Conservation (phyloP, 768 basidiomycete genomes). For the Podaxis sp. region DNA sequence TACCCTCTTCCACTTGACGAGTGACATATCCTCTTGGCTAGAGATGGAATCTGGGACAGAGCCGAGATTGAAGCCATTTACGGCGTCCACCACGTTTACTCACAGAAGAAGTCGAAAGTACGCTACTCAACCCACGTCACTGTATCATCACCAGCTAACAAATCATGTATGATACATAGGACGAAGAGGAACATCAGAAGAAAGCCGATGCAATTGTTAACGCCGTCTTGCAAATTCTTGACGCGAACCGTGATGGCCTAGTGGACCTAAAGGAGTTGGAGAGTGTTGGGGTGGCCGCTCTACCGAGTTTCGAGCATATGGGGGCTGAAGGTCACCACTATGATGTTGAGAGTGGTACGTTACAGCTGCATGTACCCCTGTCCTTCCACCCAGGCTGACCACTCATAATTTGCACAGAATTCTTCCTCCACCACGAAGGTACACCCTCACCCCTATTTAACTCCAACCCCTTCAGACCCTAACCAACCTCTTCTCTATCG, state of each 20-base stretch:
- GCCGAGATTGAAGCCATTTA: slow-evolving; percentile 96
- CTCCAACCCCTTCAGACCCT: background rate
- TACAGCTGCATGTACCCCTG: background rate
- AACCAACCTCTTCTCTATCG: background rate
- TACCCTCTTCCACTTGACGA: background rate
- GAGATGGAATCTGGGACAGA: slow-evolving; percentile 79
- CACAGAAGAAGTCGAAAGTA: slow-evolving; percentile 77
- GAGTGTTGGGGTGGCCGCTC: slow-evolving; percentile 65
- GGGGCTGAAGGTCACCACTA: slow-evolving; percentile 95
- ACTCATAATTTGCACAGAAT: slow-evolving; percentile 47
- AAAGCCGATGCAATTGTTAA: slow-evolving; percentile 81
- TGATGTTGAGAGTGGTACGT: slow-evolving; percentile 83
- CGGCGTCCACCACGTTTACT: slow-evolving; percentile 91
- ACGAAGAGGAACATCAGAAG: slow-evolving; percentile 73
- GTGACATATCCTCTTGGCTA: slow-evolving; percentile 25
- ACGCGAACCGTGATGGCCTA: slow-evolving; percentile 72
- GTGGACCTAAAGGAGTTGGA: slow-evolving; percentile 71
- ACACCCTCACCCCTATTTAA: slow-evolving; percentile 12
- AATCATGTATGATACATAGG: slow-evolving; percentile 39
- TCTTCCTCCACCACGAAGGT: slow-evolving; percentile 98
- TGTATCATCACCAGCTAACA: background rate
- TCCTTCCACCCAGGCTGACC: background rate
- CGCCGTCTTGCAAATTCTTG: slow-evolving; percentile 65
- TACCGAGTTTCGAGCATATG: slow-evolving; percentile 81
- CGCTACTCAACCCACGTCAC: background rate